Evolutionary conservation across 2,329 filamentous ascomycete species (phyloP).

Genomic region (Sporothrix inflata): DNA sequence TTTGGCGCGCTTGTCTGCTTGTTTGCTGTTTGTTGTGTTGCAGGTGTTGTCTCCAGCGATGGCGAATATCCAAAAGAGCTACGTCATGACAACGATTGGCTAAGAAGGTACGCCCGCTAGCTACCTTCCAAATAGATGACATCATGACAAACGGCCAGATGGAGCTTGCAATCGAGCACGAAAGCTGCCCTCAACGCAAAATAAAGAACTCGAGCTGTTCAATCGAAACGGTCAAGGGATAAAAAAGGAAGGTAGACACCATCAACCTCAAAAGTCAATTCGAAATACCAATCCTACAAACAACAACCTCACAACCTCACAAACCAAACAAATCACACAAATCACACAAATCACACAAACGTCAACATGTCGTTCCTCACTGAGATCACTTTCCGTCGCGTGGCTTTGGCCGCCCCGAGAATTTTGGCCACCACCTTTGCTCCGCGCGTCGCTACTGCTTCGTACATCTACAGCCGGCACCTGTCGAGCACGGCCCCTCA

Average conservation of each 20-base stretch:
- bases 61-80: background rate
- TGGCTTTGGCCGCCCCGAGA: constrained; percentile 44
- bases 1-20: background rate
- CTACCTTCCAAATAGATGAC: background rate
- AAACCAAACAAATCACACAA: too few relatives aligned
- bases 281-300: background rate
- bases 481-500: constrained; percentile 20
- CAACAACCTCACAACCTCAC: background rate
- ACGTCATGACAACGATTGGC: constrained; percentile 20
- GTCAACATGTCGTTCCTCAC: constrained; percentile 59
- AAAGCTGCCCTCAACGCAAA: background rate
- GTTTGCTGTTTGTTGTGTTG: background rate
- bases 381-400: constrained; percentile 49
- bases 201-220: constrained; percentile 8
- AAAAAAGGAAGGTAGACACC: background rate
- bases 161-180: background rate
- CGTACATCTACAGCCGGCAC: constrained; percentile 1
- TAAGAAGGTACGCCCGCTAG: background rate
- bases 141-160: constrained; percentile 8
- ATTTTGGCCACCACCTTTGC: constrained; percentile 43
- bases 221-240: background rate
- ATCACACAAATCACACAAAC: background rate
- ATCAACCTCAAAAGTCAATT: background rate
- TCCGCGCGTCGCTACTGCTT: background rate
- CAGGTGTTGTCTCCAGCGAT: background rate